phyloP scores from a whole-genome alignment of 345 rosid species.

The Eutrema yunnanense region DNA sequence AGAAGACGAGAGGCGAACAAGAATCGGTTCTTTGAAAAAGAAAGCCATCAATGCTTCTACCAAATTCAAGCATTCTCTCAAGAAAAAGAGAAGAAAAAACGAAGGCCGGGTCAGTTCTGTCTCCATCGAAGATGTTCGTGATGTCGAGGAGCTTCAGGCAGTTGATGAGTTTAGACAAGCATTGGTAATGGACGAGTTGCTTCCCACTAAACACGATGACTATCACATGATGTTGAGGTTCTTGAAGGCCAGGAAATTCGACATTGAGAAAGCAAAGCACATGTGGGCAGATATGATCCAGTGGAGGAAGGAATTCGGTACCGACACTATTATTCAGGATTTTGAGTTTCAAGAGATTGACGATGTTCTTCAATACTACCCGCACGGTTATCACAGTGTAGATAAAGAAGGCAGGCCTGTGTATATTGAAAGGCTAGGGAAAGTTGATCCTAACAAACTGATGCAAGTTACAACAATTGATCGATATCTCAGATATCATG shows the following conservation, averaged over 20 bases:
- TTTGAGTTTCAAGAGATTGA: constrained; percentile 78
- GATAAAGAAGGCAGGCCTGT: constrained; percentile 96
- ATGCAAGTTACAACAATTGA: constrained; percentile 94
- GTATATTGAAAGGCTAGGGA: constrained; percentile 88
- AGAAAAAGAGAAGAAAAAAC: constrained; percentile 81
- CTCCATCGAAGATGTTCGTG: constrained; percentile 96
- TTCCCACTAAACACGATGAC: constrained; percentile 69
- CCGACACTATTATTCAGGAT: constrained; percentile 77
- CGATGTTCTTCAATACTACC: constrained; percentile 73
- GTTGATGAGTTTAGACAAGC: constrained; percentile 89
- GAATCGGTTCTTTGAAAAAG: constrained; percentile 89
- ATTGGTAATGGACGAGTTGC: constrained; percentile 82
- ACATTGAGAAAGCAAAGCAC: constrained; percentile 83
- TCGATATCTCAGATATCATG: constrained; percentile 84
- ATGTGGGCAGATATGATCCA: constrained; percentile 99
- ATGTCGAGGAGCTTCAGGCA: constrained; percentile 73
- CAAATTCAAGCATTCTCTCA: constrained; percentile 84
- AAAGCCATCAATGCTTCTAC: constrained; percentile 90
- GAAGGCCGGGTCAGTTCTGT: constrained; percentile 95
- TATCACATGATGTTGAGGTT: constrained; percentile 96
- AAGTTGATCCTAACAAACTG: constrained; percentile 77
- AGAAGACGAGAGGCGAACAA: constrained; percentile 94
- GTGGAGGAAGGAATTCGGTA: constrained; percentile 93
- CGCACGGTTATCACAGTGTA: constrained; percentile 94
- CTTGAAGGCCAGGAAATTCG: constrained; percentile 85